phyloP scores from a whole-genome alignment of 1,284 basidiomycete species.

The Rhodotorula sp. region DNA sequence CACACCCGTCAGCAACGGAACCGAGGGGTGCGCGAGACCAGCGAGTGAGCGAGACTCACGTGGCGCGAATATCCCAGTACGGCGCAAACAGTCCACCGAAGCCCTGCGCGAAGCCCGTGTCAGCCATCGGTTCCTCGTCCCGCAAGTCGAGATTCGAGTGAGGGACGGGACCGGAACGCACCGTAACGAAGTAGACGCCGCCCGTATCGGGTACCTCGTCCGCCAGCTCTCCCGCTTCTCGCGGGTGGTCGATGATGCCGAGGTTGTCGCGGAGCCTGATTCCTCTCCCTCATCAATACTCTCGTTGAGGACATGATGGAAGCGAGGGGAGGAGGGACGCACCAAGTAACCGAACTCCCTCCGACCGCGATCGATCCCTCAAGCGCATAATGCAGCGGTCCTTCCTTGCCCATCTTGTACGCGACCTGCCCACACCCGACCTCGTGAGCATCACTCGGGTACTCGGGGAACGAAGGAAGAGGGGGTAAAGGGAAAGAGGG shows the following conservation, averaged over 20 bases:
- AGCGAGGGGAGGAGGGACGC: not conserved
- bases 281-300: constrained; percentile 39
- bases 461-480: not conserved
- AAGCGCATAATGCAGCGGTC: constrained; percentile 83
- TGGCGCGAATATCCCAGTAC: constrained; percentile 79
- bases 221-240: constrained; percentile 82
- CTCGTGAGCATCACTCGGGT: not conserved
- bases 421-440: constrained; percentile 62
- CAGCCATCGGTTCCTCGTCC: constrained; percentile 25
- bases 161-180: constrained; percentile 60
- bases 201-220: constrained; percentile 74
- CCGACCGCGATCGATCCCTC: constrained; percentile 96
- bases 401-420: constrained; percentile 79
- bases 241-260: constrained; percentile 72
- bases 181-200: constrained; percentile 97
- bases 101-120: constrained; percentile 43
- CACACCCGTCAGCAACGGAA: no score
- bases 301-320: not conserved
- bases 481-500: not conserved
- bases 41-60: constrained; percentile 40
- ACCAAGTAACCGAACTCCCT: constrained; percentile 88
- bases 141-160: constrained; percentile 58
- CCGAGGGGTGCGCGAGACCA: not conserved
- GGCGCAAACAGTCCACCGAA: constrained; percentile 52
- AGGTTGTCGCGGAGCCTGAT: constrained; percentile 81